Evolutionary conservation across 2,329 filamentous ascomycete genomes (phyloP), one percentile per base, ranked within the genome.

Genomic region (Juglanconis oblonga): DNA sequence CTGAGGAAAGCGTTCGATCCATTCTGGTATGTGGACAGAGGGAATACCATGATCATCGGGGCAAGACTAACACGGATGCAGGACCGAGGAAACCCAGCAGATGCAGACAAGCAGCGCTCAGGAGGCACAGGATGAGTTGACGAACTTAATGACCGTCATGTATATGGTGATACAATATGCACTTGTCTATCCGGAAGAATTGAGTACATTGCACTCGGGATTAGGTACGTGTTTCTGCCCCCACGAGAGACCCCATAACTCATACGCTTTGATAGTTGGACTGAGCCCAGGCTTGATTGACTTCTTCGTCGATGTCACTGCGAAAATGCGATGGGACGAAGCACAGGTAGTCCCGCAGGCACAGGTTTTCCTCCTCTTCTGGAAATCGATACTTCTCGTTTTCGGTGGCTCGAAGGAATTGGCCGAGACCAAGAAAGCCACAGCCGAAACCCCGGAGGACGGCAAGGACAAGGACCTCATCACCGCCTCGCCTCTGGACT

Each of bases 401-500:
- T 95, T 98, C 71, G 95, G 95, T 32, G 91, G 92, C 45, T 87
- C 87, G 42, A 74, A 85, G 56, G 87, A 92, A 64, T 82, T 97
- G 17, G 84, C 87, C 35, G 81, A 85, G 59, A 83, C 91, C 38
- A 98, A 97, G 73, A 79, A 81, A 63, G 87, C 85, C 3, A 86
- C 93, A 36, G 82, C 82, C 55, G 87, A 92, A 65, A 78, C 81
- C 33, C 78, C 70, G 1, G 72, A 82, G 31, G 81, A 84, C 42
- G 83, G 82, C 62, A 87, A 87, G 67, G 84, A 86, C 54, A 88
- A 90, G 66, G 88, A 88, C n/a, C 80, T 90, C 49, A 94, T 99
- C 62, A 96, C 91, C 1, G 94, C 95, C 4, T 97, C 94, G 1
- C 95, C 95, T 4, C 78, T 99, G 10, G 95, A 99, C 70, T 99